Conservation (phyloP, 2,329 filamentous ascomycete genomes). For the Rasamsonia emersonii region DNA sequence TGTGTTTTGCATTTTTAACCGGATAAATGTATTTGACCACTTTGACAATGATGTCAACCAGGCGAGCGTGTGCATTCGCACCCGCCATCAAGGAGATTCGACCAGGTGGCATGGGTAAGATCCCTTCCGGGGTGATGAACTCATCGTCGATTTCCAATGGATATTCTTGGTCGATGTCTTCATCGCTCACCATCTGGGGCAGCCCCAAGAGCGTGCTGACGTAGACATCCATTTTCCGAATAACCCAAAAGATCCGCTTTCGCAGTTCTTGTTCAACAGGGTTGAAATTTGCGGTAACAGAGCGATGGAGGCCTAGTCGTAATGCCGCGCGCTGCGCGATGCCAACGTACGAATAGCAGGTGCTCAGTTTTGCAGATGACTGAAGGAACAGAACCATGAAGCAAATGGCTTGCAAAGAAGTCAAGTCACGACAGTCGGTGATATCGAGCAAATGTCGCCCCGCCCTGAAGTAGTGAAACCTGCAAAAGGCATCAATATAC, state of each 20-base stretch:
- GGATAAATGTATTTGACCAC: slow-evolving; percentile 58
- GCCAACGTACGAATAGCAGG: slow-evolving; percentile 72
- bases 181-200: slow-evolving; percentile 41
- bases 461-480: slow-evolving; percentile 65
- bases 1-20: slow-evolving; percentile 42
- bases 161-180: slow-evolving; percentile 43
- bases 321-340: slow-evolving; percentile 69
- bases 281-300: slow-evolving; percentile 59
- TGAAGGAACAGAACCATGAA: slow-evolving; percentile 78
- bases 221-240: slow-evolving; percentile 44
- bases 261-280: slow-evolving; percentile 65
- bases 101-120: slow-evolving; percentile 46
- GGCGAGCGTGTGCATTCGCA: slow-evolving; percentile 51
- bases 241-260: slow-evolving; percentile 52
- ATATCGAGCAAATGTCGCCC: slow-evolving; percentile 56
- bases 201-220: slow-evolving; percentile 42
- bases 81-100: slow-evolving; percentile 50
- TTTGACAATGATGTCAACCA: slow-evolving; percentile 51
- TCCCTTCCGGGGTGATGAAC: slow-evolving; percentile 37
- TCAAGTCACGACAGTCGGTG: slow-evolving; percentile 61
- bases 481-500: slow-evolving; percentile 25
- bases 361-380: slow-evolving; percentile 67
- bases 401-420: slow-evolving; percentile 64
- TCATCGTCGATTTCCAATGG: slow-evolving; percentile 39
- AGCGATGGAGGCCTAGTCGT: slow-evolving; percentile 68